Evolutionary conservation across 176 grass and related monocot genomes (phyloP), one percentile per base, ranked within the genome.

Genomic region (Echinochloa phyllopogon): DNA sequence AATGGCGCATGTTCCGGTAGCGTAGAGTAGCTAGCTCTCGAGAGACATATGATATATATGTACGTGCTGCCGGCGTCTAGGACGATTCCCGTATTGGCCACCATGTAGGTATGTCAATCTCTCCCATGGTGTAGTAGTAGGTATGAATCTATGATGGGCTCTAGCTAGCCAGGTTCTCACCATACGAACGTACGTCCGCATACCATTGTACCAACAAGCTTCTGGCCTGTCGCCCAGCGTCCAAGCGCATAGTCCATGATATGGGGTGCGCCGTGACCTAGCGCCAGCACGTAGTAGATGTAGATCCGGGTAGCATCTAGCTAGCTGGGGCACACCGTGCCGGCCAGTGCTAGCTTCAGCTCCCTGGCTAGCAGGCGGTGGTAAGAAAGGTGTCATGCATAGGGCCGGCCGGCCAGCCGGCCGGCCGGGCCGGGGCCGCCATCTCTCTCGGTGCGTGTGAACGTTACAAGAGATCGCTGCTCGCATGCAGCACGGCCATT

Each of bases 221-320:
- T 33, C 29, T 33, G 29, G 29, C 33, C 63, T 41, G 56, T 21
- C 56, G 37, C 38, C 37, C 20, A 8, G 23, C 23, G 12, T 44
- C 65, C 20, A 61, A 59, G 10, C 57, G 24, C 9, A 25, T 71
- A 36, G 8, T 79, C 66, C 66, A 21, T 20, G 60, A 68, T 45
- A n/a, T 13, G 21, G 67, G 5, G 5, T 23, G 21, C 67, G 21
- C 67, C 67, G 67, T 42, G 59, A 72, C 25, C 44, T 13, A 14
- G 60, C 4, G 10, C 4, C 27, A 63, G 23, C 11, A 29, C 25
- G 70, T 57, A 20, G 53, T 33, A 33, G 1, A n/a, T n/a, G 8
- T 23, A n/a, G 79, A 79, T 71, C 44, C 43, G 27, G 21, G 57
- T 79, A 65, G 81, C 87, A 88, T 88, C 80, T 88, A 72, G 80